Conservation (phyloP, 306 rosid species). For the Herpetospermum pedunculosum region DNA sequence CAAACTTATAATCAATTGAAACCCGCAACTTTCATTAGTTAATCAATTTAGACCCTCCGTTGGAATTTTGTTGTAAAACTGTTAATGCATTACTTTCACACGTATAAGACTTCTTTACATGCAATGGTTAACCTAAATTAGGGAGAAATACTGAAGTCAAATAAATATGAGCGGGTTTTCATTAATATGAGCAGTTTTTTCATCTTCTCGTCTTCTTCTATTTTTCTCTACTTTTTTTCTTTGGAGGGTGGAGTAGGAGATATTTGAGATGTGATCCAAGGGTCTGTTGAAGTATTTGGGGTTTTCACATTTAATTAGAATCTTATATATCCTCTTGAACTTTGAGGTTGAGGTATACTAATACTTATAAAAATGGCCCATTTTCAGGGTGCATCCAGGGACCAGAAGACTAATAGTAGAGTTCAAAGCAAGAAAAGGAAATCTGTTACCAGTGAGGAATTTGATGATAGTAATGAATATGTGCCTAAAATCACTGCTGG, state of each 20-base stretch:
- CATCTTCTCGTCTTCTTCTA: no score
- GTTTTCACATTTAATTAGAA: not conserved
- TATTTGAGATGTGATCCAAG: not conserved
- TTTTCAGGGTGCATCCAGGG: slow-evolving; percentile 9
- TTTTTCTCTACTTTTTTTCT: not conserved
- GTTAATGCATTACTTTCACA: no score
- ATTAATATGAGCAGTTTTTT: no score
- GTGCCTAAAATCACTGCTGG: slow-evolving; percentile 17
- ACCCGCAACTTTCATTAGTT: no score
- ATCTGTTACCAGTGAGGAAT: slow-evolving; percentile 16
- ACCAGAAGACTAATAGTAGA: slow-evolving; percentile 17
- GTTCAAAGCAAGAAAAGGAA: slow-evolving; percentile 37
- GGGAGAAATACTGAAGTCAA: no score
- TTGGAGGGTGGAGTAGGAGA: not conserved
- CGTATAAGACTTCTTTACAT: no score
- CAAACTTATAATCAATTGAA: no score
- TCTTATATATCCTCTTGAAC: not conserved
- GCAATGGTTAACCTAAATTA: no score
- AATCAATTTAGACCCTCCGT: no score
- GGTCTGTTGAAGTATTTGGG: not conserved
- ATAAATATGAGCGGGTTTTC: no score
- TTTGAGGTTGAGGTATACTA: not conserved
- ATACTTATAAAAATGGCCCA: slow-evolving; percentile 4
- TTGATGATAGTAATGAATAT: slow-evolving; percentile 12
- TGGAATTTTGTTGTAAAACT: no score